These are phyloP conservation scores for Didymosphaeria variabile DNA, from an alignment of 2,329 filamentous ascomycete genomes.

Conservation along the genomic window DNA sequence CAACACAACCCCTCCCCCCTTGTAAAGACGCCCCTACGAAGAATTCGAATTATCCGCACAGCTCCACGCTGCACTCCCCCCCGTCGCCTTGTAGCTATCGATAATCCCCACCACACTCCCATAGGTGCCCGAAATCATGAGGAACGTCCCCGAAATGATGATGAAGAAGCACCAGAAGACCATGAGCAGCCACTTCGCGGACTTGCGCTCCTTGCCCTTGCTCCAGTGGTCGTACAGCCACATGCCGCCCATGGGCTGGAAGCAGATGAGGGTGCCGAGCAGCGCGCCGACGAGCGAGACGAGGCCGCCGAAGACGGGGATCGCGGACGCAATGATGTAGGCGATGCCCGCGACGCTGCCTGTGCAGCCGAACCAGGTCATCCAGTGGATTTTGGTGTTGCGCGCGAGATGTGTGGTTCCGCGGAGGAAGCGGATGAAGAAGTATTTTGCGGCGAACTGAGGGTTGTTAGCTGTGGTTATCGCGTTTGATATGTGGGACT, in stretches of 20 bases:
- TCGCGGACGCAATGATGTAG: constrained; percentile 37
- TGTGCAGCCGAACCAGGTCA: constrained; percentile 36
- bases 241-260: constrained; percentile 41
- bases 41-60: constrained; percentile 40
- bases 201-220: constrained; percentile 18
- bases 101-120: constrained; percentile 39
- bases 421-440: constrained; percentile 74
- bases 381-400: constrained; percentile 37
- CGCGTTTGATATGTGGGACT: not conserved
- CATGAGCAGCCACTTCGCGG: constrained; percentile 29
- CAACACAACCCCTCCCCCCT: not conserved
- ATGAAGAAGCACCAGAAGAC: constrained; percentile 36
- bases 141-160: constrained; percentile 32
- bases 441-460: constrained; percentile 37
- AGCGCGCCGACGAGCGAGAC: constrained; percentile 38
- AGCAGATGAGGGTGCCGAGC: constrained; percentile 36
- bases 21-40: too few species aligned
- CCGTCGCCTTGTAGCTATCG: constrained; percentile 33
- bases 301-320: constrained; percentile 40
- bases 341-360: constrained; percentile 26
- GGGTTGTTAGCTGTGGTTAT: constrained; percentile 1
- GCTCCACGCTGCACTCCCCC: constrained; percentile 34
- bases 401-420: constrained; percentile 69
- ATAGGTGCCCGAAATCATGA: constrained; percentile 38
- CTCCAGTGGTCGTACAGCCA: constrained; percentile 41